These are phyloP conservation scores for Trichoderma endophyticum DNA, from an alignment of 2,329 filamentous ascomycete genomes.

Conservation along the genomic window DNA sequence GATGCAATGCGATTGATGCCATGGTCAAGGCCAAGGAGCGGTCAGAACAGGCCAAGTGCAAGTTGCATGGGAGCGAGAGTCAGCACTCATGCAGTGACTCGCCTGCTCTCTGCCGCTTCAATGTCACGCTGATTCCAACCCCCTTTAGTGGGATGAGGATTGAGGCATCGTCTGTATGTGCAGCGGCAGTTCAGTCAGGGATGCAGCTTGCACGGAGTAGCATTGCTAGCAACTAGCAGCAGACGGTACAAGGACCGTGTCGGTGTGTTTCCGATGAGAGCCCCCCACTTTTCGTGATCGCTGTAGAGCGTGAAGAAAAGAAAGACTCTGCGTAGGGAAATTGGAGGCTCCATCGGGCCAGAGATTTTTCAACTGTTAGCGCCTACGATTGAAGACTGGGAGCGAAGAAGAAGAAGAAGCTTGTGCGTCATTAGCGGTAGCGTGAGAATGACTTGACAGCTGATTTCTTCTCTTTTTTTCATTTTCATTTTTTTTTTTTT, in stretches of 20 bases:
- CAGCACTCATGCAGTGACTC: background rate
- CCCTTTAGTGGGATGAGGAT: background rate
- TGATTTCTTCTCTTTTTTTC: background rate
- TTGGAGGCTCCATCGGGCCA: conserved; percentile 5
- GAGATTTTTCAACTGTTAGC: background rate
- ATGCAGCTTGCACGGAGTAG: background rate
- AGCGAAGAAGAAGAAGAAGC: background rate
- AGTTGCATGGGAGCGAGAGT: background rate
- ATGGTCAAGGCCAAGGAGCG: background rate
- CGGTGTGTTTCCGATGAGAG: conserved; percentile 13
- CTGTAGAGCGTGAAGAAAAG: background rate
- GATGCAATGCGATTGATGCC: background rate
- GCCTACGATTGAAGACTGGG: background rate
- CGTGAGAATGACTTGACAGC: background rate
- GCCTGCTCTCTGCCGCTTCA: background rate
- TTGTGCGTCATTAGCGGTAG: background rate
- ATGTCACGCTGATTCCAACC: background rate
- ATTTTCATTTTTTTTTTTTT: background rate
- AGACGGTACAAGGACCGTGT: background rate
- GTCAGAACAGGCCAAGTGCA: conserved; percentile 6
- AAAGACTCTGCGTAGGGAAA: background rate
- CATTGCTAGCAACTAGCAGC: background rate
- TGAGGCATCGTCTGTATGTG: background rate
- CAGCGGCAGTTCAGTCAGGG: background rate
- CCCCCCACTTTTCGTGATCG: conserved; percentile 1